Percentiles rank a stretch among this genome's conserved stretches.
These are phyloP conservation scores for Mycena pura DNA, from an alignment of 768 basidiomycete genomes.

Conservation along the genomic window DNA sequence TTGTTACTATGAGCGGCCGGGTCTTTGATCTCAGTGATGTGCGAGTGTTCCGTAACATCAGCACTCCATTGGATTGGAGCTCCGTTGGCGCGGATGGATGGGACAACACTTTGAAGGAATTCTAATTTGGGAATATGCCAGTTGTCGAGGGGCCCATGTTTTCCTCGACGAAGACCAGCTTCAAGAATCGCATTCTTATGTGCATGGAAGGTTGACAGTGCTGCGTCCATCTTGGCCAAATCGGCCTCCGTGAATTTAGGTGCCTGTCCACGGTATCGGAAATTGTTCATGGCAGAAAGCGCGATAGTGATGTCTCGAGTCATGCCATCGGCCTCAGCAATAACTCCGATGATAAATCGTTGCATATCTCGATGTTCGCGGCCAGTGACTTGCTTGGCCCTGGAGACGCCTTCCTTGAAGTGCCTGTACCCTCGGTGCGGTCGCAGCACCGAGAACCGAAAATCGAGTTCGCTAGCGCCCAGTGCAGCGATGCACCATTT, in stretches of 20 bases:
- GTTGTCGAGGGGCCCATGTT: conserved; percentile 23
- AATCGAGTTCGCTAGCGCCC: conserved; percentile 33
- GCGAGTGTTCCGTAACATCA: conserved; percentile 31
- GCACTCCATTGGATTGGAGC: conserved; percentile 31
- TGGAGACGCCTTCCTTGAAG: conserved; percentile 34
- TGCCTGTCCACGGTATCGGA: neutral
- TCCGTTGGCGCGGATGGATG: conserved; percentile 29
- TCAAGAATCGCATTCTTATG: conserved; percentile 34
- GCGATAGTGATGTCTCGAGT: neutral
- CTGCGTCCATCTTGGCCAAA: conserved; percentile 4
- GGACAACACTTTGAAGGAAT: conserved; percentile 30
- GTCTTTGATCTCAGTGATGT: conserved; percentile 30
- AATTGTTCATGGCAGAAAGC: neutral
- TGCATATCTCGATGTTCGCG: conserved; percentile 35
- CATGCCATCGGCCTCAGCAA: neutral
- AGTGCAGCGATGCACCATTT: conserved; percentile 32
- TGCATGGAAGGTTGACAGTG: conserved; percentile 32
- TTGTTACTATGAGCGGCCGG: conserved; percentile 27
- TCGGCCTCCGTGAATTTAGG: neutral
- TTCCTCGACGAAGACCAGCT: conserved; percentile 17
- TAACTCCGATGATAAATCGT: no score
- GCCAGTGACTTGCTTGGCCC: conserved; percentile 35
- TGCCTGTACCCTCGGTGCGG: conserved; percentile 31
- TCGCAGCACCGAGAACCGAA: conserved; percentile 31
- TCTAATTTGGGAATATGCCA: conserved; percentile 43